Percentiles rank a stretch among this genome's conserved stretches.
These are phyloP conservation scores for Metarhizium rileyi DNA, from an alignment of 2,329 filamentous ascomycete species.

Conservation along the genomic window DNA sequence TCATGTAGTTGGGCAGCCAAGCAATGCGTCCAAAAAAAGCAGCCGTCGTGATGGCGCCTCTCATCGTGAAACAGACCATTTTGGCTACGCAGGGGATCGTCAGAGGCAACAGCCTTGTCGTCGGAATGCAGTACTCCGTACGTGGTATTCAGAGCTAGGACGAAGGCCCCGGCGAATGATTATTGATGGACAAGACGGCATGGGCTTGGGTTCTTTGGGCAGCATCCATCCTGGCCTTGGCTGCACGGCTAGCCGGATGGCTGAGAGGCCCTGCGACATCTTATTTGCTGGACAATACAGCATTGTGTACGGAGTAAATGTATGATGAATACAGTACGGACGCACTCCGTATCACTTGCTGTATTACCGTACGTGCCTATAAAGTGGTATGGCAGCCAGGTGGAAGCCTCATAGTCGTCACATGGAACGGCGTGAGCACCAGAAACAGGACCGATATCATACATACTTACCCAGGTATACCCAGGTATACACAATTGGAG, in stretches of 20 bases:
- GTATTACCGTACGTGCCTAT: background rate
- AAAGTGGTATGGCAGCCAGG: background rate
- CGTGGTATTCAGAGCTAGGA: background rate
- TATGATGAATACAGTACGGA: too few species aligned
- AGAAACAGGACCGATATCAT: background rate
- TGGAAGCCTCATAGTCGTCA: background rate
- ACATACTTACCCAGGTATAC: background rate
- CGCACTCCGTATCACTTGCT: too few species aligned
- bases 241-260: slow-evolving; percentile 3
- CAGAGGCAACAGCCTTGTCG: background rate
- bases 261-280: background rate
- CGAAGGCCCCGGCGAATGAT: background rate
- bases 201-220: slow-evolving; percentile 7
- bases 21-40: background rate
- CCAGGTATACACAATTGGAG: background rate
- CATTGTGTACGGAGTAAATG: background rate
- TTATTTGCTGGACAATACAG: too few species aligned
- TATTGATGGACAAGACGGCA: background rate
- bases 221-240: slow-evolving; percentile 1
- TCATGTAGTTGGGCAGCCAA: background rate
- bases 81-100: background rate
- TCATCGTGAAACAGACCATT: background rate
- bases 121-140: background rate
- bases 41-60: background rate
- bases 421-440: background rate